Evolutionary conservation across 2,329 filamentous ascomycete genomes (phyloP).

Genomic region (Aureobasidium namibiae): DNA sequence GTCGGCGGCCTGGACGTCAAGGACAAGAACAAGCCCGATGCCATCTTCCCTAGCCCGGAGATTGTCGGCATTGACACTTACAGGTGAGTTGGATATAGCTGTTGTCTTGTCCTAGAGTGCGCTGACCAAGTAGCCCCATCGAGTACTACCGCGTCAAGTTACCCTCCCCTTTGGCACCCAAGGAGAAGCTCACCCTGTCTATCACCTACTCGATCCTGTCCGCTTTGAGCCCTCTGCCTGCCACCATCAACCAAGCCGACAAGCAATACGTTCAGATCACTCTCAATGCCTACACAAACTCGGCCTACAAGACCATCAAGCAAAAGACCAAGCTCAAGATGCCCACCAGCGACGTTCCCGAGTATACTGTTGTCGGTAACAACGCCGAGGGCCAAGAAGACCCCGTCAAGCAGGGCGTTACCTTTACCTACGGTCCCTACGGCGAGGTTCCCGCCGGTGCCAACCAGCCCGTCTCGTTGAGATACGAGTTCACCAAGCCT

Average conservation of each 20-base stretch:
- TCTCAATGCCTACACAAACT: constrained; percentile 78
- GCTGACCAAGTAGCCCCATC: constrained; percentile 25
- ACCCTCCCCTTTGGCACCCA: constrained; percentile 64
- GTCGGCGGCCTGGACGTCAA: constrained; percentile 84
- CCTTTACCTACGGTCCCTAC: constrained; percentile 86
- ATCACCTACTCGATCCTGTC: constrained; percentile 79
- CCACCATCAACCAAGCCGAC: constrained; percentile 72
- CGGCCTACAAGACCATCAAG: constrained; percentile 76
- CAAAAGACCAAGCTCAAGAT: constrained; percentile 98
- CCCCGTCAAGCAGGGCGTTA: constrained; percentile 75
- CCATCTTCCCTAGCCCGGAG: constrained; percentile 57
- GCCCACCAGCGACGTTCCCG: constrained; percentile 65
- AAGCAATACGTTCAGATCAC: constrained; percentile 79
- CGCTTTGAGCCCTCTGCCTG: constrained; percentile 71
- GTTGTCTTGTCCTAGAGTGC: neutral
- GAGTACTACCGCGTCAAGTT: constrained; percentile 81
- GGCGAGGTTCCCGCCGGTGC: constrained; percentile 72
- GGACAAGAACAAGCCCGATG: constrained; percentile 73
- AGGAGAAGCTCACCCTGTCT: constrained; percentile 73
- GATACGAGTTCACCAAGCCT: constrained; percentile 94
- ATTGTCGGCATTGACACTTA: constrained; percentile 50
- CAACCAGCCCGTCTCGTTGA: constrained; percentile 62
- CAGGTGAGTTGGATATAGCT: constrained; percentile 34
- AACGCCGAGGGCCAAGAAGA: constrained; percentile 55
- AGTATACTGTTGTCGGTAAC: constrained; percentile 61